Evolutionary conservation across 2,329 filamentous ascomycete species (phyloP).

Genomic region (Didymosphaeria variabile): DNA sequence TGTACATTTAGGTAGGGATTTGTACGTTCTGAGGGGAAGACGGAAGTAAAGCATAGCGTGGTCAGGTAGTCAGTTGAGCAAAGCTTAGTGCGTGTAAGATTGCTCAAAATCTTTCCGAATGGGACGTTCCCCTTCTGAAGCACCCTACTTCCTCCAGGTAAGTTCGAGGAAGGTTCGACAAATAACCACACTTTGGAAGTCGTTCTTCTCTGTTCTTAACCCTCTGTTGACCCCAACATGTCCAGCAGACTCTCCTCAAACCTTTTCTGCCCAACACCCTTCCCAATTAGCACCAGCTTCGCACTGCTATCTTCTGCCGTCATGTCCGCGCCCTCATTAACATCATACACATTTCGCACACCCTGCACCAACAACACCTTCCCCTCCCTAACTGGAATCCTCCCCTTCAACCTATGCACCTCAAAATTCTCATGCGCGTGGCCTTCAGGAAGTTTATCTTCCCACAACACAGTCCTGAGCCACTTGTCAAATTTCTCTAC

Average conservation of each 20-base stretch:
- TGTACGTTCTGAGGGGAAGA: not conserved
- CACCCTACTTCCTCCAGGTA: no score
- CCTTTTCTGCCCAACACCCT: constrained; percentile 34
- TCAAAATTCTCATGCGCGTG: constrained; percentile 65
- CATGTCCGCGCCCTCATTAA: constrained; percentile 67
- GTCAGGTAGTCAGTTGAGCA: not conserved
- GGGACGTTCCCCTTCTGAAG: no score
- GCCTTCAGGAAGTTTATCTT: constrained; percentile 66
- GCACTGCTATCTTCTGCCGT: constrained; percentile 17
- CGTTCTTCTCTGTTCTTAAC: not conserved
- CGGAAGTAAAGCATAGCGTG: not conserved
- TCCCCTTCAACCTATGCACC: constrained; percentile 87
- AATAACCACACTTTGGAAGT: not conserved
- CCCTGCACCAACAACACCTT: constrained; percentile 83
- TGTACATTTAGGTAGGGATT: constrained; percentile 8
- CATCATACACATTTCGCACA: constrained; percentile 92
- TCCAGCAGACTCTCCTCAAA: constrained; percentile 26
- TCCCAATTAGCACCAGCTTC: constrained; percentile 46
- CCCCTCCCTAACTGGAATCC: constrained; percentile 72
- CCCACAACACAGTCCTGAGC: constrained; percentile 87
- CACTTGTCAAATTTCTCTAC: constrained; percentile 77
- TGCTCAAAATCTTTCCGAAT: not conserved
- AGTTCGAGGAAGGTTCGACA: not conserved
- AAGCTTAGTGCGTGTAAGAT: not conserved
- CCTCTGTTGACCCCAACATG: not conserved